A percentile compares a stretch with the other conserved stretches of the same genome.
Evolutionary conservation across 169 alveolate species (phyloP).

Genomic region (Toxoplasma gondii): DNA sequence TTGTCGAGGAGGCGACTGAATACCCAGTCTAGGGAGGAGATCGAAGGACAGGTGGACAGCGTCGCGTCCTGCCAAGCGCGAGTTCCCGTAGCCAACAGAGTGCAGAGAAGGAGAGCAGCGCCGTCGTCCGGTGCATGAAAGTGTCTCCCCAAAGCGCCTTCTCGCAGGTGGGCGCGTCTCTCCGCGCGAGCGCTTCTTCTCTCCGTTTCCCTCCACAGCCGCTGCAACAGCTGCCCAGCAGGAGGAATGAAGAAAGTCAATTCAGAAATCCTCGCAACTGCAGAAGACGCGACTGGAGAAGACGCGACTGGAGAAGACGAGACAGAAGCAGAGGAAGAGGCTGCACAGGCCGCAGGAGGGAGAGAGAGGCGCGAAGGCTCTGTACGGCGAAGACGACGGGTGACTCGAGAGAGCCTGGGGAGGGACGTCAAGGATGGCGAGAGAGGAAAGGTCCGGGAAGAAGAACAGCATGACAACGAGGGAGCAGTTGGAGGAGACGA

Average conservation of each 20-base stretch:
- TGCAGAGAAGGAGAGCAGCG: neutral
- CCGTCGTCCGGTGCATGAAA: neutral
- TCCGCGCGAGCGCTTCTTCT: neutral
- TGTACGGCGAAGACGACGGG: neutral
- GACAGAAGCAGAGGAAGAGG: neutral
- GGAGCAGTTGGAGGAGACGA: neutral
- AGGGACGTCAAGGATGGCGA: neutral
- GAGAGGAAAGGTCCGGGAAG: neutral
- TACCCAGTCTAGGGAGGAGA: neutral
- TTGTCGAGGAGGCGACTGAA: neutral
- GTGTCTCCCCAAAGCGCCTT: neutral
- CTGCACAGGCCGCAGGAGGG: neutral
- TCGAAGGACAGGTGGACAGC: neutral
- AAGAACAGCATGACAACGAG: neutral
- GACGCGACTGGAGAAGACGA: neutral
- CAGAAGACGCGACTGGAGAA: neutral
- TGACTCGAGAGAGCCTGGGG: neutral
- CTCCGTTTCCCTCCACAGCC: conserved; percentile 8
- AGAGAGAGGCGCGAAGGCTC: neutral
- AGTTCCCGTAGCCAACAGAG: neutral
- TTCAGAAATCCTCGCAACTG: neutral
- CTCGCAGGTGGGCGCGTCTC: neutral
- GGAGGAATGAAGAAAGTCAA: neutral
- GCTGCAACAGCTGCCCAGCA: neutral
- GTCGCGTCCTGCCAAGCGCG: neutral